Percentiles rank a stretch among this genome's conserved stretches.
Conservation (phyloP, 345 rosid genomes). For the Boechera stricta region DNA sequence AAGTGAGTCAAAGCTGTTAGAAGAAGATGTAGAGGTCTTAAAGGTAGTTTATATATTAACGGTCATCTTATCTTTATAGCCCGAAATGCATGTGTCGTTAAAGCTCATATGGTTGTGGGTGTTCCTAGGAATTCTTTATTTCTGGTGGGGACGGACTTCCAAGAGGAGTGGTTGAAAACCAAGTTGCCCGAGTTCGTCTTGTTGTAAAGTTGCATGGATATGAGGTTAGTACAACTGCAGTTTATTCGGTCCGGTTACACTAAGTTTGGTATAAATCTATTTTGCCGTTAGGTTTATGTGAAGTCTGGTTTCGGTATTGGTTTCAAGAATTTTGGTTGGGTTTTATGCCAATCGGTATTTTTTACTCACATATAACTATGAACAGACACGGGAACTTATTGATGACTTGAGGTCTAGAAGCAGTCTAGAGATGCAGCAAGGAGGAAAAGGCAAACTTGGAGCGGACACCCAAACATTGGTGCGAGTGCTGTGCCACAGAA, state of each 20-base stretch:
- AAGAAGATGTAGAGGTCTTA: conserved; percentile 85
- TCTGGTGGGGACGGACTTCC: conserved; percentile 99
- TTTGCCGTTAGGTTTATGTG: neutral
- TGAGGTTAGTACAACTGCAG: conserved; percentile 62
- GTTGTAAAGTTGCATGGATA: conserved; percentile 77
- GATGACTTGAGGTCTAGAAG: conserved; percentile 81
- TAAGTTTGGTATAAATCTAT: neutral
- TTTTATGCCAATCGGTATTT: neutral
- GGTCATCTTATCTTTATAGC: neutral
- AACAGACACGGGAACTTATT: conserved; percentile 81
- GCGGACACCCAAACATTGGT: conserved; percentile 78
- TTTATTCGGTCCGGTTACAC: neutral
- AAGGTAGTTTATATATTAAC: conserved; percentile 59
- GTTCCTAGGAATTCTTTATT: conserved; percentile 83
- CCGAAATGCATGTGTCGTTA: neutral
- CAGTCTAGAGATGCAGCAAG: conserved; percentile 61
- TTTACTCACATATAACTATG: neutral
- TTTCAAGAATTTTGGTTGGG: neutral
- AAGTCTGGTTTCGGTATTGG: too few species aligned
- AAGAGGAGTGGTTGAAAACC: conserved; percentile 95
- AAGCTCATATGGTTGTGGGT: conserved; percentile 14
- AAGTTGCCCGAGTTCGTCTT: conserved; percentile 80
- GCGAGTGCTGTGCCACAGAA: conserved; percentile 87
- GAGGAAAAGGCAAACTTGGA: conserved; percentile 71
- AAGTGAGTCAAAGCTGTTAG: conserved; percentile 75